Evolutionary conservation across 2,329 filamentous ascomycete species (phyloP), one percentile per base, ranked within the genome.

Genomic region (Pezicula carpinea): DNA sequence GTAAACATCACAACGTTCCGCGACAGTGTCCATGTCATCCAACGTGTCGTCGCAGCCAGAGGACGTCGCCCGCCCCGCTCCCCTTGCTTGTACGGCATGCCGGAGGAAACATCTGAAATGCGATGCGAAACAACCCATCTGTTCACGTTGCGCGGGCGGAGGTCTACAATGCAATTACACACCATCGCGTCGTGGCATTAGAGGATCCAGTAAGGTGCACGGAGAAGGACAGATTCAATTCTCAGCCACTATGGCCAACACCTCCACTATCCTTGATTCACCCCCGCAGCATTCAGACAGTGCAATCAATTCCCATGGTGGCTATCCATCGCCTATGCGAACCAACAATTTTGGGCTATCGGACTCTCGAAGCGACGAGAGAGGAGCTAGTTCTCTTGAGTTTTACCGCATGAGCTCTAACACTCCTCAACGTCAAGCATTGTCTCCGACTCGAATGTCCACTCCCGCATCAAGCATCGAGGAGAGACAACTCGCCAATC

Each of bases 171-270:
- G 87, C 63, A 69, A 82, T 59, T 90, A 88, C 63, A 77, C 87
- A 34, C 80, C 84, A 34, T 89, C 85, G 22, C 80, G 85, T 40
- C 79, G 86, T 47, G 86, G 86, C 18, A 87, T 86, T 69, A 87
- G 85, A 66, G 82, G 83, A 13, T 77, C 76, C 2, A 71, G 75
- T n/a, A 76, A 74, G 60, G 72, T 67, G 52, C 67, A 69, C 60
- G 66, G 44, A 26, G 61, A 66, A 17, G 43, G 46, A 1, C 31
- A 45, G 44, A 32, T 39, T 6, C n/a, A 45, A 38, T 36, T 41
- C 8, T 19, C 35, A 4, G 59, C 38, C 44, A 51, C 44, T 75
- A 75, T 53, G 69, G 75, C 10, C 71, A 76, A 58, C 69, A 72
- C 18, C 73, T 72, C 17, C 71, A 75, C 22, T 77, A 76, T 21